phyloP scores from a whole-genome alignment of 805 yeast genomes.

The Myxozyma vanderwaltii region DNA sequence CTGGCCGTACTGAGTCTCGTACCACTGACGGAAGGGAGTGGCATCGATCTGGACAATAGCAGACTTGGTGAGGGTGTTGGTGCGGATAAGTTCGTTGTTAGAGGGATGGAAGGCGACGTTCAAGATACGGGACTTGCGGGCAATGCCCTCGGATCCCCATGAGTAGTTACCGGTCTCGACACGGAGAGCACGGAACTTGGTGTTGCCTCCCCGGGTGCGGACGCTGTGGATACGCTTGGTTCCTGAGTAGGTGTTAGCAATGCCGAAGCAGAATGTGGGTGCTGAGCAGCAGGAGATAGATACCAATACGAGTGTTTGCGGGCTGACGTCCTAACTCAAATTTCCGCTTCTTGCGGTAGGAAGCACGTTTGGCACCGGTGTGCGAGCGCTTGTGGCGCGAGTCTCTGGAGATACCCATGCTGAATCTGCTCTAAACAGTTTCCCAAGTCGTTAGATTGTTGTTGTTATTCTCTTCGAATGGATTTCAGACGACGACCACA shows the following conservation, averaged over 20 bases:
- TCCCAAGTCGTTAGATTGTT: not conserved
- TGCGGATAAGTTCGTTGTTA: conserved; percentile 99
- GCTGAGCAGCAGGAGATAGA: not conserved
- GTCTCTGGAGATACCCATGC: conserved; percentile 99
- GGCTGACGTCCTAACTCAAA: conserved; percentile 99
- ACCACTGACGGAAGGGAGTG: conserved; percentile 99
- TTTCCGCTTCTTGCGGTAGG: conserved; percentile 99
- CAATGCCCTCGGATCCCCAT: conserved; percentile 98
- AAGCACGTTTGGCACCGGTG: conserved; percentile 99
- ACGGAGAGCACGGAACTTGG: conserved; percentile 99
- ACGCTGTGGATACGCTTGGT: conserved; percentile 98
- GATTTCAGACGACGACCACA: too few species aligned
- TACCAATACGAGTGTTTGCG: conserved; percentile 95
- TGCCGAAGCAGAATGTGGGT: not conserved
- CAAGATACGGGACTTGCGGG: conserved; percentile 98
- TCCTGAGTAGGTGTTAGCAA: too few species aligned
- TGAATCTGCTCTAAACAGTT: conserved; percentile 20
- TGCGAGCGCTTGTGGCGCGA: conserved; percentile 99
- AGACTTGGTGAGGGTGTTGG: conserved; percentile 98
- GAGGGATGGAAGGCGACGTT: conserved; percentile 99
- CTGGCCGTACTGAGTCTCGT: conserved; percentile 96
- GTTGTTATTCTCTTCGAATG: too few species aligned
- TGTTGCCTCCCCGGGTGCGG: conserved; percentile 99
- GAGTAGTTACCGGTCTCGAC: conserved; percentile 95
- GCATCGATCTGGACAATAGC: conserved; percentile 99